phyloP scores from a whole-genome alignment of 2,329 filamentous ascomycete species.

The Calonectria pseudoreteaudii region DNA sequence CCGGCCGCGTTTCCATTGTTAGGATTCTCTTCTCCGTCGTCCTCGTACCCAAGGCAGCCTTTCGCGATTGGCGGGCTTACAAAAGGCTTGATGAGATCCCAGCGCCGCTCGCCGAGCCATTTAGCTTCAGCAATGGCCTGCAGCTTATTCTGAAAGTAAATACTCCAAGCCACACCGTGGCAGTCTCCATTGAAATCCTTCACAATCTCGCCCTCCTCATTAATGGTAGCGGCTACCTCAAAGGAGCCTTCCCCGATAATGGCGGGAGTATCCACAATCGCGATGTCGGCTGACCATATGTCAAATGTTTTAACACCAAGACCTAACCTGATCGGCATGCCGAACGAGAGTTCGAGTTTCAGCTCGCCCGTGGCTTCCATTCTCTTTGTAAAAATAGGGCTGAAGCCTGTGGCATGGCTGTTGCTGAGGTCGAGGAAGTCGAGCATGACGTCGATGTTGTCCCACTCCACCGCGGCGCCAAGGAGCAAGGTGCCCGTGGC shows the following conservation, averaged over 20 bases:
- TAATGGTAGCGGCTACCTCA: background rate
- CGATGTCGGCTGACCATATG: background rate
- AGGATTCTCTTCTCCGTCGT: background rate
- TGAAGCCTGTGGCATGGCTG: background rate
- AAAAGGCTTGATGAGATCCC: background rate
- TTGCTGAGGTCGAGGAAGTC: background rate
- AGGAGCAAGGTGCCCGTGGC: conserved; percentile 13
- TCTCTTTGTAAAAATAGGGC: background rate
- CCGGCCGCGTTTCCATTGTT: background rate
- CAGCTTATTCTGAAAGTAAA: conserved; percentile 13
- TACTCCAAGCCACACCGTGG: conserved; percentile 13
- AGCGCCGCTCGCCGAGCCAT: background rate
- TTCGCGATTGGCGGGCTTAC: background rate
- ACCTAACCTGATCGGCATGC: conserved; percentile 9
- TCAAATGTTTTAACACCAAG: conserved; percentile 1
- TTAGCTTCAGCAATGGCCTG: background rate
- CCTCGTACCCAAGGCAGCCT: conserved; percentile 11
- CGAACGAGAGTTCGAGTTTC: background rate
- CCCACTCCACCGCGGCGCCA: background rate
- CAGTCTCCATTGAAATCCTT: conserved; percentile 3
- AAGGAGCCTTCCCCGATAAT: background rate
- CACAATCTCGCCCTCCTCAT: background rate
- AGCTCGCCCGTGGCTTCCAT: background rate
- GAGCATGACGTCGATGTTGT: conserved; percentile 9
- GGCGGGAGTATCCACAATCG: conserved; percentile 13